A percentile compares a stretch with the other conserved stretches of the same genome.
These are phyloP conservation scores for Penicillium sp. DNA, from an alignment of 2,329 filamentous ascomycete genomes.

Conservation along the genomic window DNA sequence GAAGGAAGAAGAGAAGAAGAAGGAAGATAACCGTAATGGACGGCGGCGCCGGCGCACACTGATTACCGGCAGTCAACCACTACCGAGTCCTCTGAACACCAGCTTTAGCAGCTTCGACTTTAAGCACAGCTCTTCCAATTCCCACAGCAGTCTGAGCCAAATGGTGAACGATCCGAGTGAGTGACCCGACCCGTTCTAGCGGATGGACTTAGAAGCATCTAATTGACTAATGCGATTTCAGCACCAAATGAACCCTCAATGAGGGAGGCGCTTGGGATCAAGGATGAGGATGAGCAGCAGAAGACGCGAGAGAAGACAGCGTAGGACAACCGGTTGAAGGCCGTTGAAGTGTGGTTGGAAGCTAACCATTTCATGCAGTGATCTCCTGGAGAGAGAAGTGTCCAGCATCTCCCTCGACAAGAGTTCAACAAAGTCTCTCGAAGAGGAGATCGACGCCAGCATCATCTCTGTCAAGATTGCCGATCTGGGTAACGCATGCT, in stretches of 20 bases:
- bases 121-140: constrained; percentile 65
- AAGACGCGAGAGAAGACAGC: constrained; percentile 91
- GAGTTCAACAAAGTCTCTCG: constrained; percentile 50
- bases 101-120: constrained; percentile 80
- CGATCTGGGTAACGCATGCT: constrained; percentile 96
- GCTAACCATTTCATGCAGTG: constrained; percentile 58
- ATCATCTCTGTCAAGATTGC: constrained; percentile 99
- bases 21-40: constrained; percentile 89
- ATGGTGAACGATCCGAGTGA: constrained; percentile 78
- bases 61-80: constrained; percentile 94
- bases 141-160: constrained; percentile 80
- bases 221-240: constrained; percentile 46
- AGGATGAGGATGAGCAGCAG: constrained; percentile 69
- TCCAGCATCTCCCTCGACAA: constrained; percentile 94
- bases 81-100: constrained; percentile 92
- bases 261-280: constrained; percentile 58
- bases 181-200: constrained; percentile 40
- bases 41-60: constrained; percentile 86
- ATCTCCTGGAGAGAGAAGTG: constrained; percentile 88
- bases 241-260: constrained; percentile 60
- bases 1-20: constrained; percentile 69
- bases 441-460: constrained; percentile 57
- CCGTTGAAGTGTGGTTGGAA: not conserved
- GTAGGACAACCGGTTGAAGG: constrained; percentile 64
- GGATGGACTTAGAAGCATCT: constrained; percentile 20